Evolutionary conservation across 2,329 filamentous ascomycete genomes (phyloP).

Genomic region (Colletotrichum tropicale): DNA sequence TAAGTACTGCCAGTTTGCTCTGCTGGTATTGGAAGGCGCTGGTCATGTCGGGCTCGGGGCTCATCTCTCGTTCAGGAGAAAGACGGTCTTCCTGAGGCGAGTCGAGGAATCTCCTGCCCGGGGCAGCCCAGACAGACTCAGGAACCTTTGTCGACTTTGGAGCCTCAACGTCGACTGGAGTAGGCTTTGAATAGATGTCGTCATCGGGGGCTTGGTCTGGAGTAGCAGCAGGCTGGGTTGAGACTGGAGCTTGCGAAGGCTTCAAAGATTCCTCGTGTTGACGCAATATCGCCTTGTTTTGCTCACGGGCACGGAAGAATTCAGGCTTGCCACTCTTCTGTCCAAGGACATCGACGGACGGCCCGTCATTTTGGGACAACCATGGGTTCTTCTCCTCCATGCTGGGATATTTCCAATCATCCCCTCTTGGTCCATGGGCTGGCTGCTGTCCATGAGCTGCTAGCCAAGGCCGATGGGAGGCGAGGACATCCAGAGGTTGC

Average conservation of each 20-base stretch:
- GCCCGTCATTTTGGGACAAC: not conserved
- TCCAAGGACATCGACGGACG: conserved; percentile 33
- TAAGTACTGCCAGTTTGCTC: conserved; percentile 2
- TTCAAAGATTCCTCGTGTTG: not conserved
- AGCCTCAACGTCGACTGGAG: not conserved
- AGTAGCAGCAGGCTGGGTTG: not conserved
- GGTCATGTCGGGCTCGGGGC: conserved; percentile 20
- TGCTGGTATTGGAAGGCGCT: conserved; percentile 20
- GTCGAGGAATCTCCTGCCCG: conserved; percentile 16
- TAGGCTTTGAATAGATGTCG: not conserved
- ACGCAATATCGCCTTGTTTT: conserved; percentile 31
- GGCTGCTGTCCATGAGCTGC: not conserved
- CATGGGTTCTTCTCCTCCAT: not conserved
- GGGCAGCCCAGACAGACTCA: conserved; percentile 5
- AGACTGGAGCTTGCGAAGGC: not conserved
- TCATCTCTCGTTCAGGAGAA: not conserved
- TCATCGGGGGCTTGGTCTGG: not conserved
- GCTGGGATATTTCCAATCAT: not conserved
- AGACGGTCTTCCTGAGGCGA: not conserved
- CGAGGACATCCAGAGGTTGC: not conserved
- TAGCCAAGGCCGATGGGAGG: not conserved
- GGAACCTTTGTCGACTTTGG: conserved; percentile 1
- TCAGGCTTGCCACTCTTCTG: conserved; percentile 40
- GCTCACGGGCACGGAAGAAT: conserved; percentile 43
- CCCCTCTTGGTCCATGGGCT: not conserved